These are phyloP conservation scores for Fomitopsis schrenkii DNA, from an alignment of 1,284 basidiomycete species.

Conservation along the genomic window DNA sequence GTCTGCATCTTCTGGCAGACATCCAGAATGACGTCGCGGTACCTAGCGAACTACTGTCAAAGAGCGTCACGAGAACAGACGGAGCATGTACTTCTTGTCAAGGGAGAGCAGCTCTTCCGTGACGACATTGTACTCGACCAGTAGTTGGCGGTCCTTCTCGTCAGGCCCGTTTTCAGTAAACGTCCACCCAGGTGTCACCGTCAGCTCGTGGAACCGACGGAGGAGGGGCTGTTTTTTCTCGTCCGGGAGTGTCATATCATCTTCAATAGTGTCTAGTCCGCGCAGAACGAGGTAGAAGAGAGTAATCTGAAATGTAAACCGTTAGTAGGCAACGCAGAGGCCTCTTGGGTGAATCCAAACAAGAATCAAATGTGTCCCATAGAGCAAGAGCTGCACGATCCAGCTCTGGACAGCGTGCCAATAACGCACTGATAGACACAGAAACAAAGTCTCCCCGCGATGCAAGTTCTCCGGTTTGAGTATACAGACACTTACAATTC, in stretches of 20 bases:
- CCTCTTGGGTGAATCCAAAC: background rate
- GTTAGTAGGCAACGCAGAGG: background rate
- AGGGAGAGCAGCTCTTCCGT: constrained; percentile 81
- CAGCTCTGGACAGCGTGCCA: background rate
- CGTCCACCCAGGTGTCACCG: constrained; percentile 84
- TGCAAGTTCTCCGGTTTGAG: background rate
- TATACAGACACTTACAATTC: constrained; percentile 63
- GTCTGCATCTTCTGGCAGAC: constrained; percentile 84
- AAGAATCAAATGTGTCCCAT: too few relatives aligned
- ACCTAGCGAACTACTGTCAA: constrained; percentile 40
- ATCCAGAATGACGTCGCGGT: constrained; percentile 80
- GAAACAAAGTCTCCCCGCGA: background rate
- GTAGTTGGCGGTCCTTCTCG: constrained; percentile 88
- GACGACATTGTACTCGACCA: constrained; percentile 84
- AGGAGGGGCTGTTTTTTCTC: constrained; percentile 85
- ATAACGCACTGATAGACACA: background rate
- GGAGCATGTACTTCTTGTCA: constrained; percentile 50
- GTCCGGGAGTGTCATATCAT: constrained; percentile 96
- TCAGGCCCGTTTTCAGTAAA: constrained; percentile 82
- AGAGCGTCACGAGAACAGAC: background rate
- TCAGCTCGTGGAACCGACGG: constrained; percentile 80
- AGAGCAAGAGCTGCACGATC: too few relatives aligned
- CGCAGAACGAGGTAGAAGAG: constrained; percentile 95
- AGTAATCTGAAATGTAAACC: constrained; percentile 63
- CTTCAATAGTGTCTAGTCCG: constrained; percentile 94